phyloP scores from a whole-genome alignment of 352 stramenopile genomes.

The Phytophthora macrochlamydospora region DNA sequence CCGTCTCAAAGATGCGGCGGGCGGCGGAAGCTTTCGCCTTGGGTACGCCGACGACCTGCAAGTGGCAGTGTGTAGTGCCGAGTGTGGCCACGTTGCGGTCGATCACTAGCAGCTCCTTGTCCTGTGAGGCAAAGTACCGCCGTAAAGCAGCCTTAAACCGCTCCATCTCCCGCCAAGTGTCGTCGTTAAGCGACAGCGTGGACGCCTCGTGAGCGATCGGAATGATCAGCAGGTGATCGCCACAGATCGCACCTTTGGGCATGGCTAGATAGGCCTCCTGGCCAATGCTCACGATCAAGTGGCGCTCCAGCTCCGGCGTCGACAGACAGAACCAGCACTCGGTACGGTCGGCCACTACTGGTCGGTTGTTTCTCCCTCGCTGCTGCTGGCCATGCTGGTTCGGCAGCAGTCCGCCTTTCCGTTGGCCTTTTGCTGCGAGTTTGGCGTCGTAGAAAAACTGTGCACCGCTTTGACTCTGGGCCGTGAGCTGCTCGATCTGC shows the following conservation, averaged over 20 bases:
- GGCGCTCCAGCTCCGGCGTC: constrained; percentile 75
- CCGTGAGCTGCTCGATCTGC: constrained; percentile 68
- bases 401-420: constrained; percentile 43
- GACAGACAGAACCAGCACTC: constrained; percentile 89
- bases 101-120: constrained; percentile 77
- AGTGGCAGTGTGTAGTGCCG: constrained; percentile 74
- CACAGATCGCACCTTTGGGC: constrained; percentile 80
- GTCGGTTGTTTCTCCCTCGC: constrained; percentile 29
- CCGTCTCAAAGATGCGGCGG: constrained; percentile 55
- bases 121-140: constrained; percentile 64
- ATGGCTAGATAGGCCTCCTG: constrained; percentile 82
- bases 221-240: constrained; percentile 79
- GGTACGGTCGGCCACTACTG: constrained; percentile 54
- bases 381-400: constrained; percentile 17
- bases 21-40: constrained; percentile 42
- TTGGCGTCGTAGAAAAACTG: constrained; percentile 86
- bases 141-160: constrained; percentile 68
- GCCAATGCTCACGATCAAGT: constrained; percentile 85
- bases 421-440: constrained; percentile 58
- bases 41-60: constrained; percentile 76
- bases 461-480: constrained; percentile 36
- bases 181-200: constrained; percentile 50
- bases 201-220: constrained; percentile 78
- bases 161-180: constrained; percentile 58
- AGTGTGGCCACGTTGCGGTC: constrained; percentile 81